phyloP scores from a whole-genome alignment of 495 filamentous ascomycete genomes.

The Venustampulla echinocandica region DNA sequence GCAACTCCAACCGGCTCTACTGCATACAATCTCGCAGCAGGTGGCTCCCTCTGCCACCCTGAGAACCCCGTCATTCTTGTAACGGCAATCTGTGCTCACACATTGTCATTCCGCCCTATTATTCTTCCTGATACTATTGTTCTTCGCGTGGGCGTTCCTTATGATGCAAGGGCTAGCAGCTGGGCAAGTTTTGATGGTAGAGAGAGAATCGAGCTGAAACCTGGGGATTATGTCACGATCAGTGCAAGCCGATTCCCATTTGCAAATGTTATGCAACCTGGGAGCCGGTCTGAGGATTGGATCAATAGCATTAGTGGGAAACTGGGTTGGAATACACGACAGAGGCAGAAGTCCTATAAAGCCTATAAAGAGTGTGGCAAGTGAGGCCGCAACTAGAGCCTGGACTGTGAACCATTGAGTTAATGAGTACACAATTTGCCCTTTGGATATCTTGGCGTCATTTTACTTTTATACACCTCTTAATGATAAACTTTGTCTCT shows the following conservation, averaged over 20 bases:
- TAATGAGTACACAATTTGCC: too few relatives aligned
- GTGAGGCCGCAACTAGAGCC: too few relatives aligned
- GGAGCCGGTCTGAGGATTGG: constrained; percentile 78
- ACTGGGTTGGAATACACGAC: constrained; percentile 83
- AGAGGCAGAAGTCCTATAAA: constrained; percentile 58
- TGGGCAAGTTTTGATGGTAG: constrained; percentile 98
- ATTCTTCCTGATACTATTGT: constrained; percentile 94
- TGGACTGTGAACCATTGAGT: too few relatives aligned
- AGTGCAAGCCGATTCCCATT: constrained; percentile 90
- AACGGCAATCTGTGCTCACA: constrained; percentile 93
- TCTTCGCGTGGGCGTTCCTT: constrained; percentile 82
- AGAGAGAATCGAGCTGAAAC: constrained; percentile 75
- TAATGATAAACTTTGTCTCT: too few relatives aligned
- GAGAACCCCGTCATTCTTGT: constrained; percentile 96
- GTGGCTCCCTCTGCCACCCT: constrained; percentile 89
- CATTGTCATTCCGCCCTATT: constrained; percentile 89
- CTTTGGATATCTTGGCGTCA: too few relatives aligned
- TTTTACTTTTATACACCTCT: too few relatives aligned
- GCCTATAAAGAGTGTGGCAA: constrained; percentile 39
- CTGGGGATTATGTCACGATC: constrained; percentile 94
- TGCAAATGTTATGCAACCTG: constrained; percentile 73
- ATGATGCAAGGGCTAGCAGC: constrained; percentile 75
- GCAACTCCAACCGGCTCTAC: constrained; percentile 90
- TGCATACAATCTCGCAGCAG: constrained; percentile 94
- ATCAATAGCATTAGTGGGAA: constrained; percentile 84